Conservation (phyloP, 2,329 filamentous ascomycete genomes). For the Davidsoniella virescens region DNA sequence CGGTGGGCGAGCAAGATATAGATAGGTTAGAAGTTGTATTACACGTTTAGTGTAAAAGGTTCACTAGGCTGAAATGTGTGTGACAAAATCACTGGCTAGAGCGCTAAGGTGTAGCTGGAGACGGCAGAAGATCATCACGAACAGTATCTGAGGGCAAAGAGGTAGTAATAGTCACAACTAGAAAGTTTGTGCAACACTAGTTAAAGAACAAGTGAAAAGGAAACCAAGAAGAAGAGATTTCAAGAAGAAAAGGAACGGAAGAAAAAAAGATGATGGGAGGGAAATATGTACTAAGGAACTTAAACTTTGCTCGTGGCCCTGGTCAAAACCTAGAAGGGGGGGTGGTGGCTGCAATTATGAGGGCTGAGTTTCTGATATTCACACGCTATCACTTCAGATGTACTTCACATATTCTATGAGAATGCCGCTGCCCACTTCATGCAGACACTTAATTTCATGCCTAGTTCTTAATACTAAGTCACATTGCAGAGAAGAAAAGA, state of each 20-base stretch:
- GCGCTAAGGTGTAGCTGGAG: conserved; percentile 9
- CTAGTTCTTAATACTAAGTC: not conserved
- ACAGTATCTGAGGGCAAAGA: not conserved
- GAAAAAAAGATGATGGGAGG: not conserved
- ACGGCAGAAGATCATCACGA: conserved; percentile 11
- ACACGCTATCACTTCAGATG: too few species aligned
- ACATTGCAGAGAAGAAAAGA: conserved; percentile 2
- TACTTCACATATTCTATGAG: too few species aligned
- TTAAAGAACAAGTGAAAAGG: not conserved
- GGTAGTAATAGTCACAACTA: not conserved
- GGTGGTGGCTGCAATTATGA: too few species aligned
- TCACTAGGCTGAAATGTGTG: not conserved
- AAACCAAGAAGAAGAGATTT: not conserved
- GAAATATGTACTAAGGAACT: not conserved
- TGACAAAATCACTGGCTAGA: conserved; percentile 4
- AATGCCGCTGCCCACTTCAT: too few species aligned
- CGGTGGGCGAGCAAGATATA: not conserved
- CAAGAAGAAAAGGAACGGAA: not conserved
- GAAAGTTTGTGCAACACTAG: not conserved
- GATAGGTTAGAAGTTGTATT: not conserved
- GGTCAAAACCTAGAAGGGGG: not conserved
- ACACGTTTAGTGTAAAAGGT: not conserved
- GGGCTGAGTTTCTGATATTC: too few species aligned
- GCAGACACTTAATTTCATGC: too few species aligned
- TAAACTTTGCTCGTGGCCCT: too few species aligned